phyloP scores from a whole-genome alignment of 2,329 filamentous ascomycete species.

The Fusarium liriodendri region DNA sequence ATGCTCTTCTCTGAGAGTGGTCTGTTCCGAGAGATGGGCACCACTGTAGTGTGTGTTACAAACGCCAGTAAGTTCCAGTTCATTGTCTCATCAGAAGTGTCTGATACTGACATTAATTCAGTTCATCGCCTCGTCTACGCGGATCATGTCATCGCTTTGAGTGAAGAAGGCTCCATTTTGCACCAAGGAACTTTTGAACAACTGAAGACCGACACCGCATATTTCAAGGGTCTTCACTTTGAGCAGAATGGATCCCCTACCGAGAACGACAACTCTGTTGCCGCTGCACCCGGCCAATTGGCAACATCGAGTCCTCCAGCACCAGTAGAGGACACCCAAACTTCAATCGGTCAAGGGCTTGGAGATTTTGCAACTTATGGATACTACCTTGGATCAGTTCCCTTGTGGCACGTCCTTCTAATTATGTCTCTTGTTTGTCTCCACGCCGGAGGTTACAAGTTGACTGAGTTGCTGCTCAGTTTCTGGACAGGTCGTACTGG shows the following conservation, averaged over 20 bases:
- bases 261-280: not conserved
- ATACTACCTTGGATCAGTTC: constrained; percentile 16
- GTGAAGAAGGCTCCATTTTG: constrained; percentile 9
- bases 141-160: constrained; percentile 10
- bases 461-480: constrained; percentile 27
- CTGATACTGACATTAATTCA: not conserved
- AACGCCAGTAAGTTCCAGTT: constrained; percentile 6
- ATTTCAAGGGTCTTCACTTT: constrained; percentile 13
- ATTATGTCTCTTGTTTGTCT: not conserved
- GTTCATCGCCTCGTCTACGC: constrained; percentile 9
- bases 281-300: not conserved
- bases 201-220: constrained; percentile 10
- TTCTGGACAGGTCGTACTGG: constrained; percentile 24
- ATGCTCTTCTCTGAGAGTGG: constrained; percentile 6
- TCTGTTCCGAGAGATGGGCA: not conserved
- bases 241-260: not conserved
- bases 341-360: not conserved
- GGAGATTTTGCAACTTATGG: constrained; percentile 16
- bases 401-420: constrained; percentile 6
- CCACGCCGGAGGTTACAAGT: constrained; percentile 20
- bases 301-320: constrained; percentile 1
- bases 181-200: constrained; percentile 24
- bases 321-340: not conserved
- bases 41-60: constrained; percentile 13
- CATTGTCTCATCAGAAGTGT: not conserved